Evolutionary conservation across 805 yeast genomes (phyloP).

Genomic region (Lachancea thermotolerans): DNA sequence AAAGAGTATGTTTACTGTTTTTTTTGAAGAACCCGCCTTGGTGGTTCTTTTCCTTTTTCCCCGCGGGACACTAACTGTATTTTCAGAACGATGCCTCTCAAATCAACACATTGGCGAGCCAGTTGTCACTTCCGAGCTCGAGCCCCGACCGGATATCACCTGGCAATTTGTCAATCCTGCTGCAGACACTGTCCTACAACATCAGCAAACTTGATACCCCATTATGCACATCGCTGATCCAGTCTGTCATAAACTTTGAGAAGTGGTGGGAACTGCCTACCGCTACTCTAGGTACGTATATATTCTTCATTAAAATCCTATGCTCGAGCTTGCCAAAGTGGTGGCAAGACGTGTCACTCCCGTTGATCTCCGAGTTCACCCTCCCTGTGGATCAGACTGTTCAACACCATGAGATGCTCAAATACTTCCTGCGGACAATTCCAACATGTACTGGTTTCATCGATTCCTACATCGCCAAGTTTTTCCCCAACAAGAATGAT

Average conservation of each 20-base stretch:
- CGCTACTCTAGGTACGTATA: conserved; percentile 46
- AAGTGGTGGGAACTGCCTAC: conserved; percentile 51
- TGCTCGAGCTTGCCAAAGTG: conserved; percentile 85
- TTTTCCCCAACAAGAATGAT: conserved; percentile 78
- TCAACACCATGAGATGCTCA: conserved; percentile 60
- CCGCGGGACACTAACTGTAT: conserved; percentile 20
- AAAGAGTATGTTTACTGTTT: conserved; percentile 38
- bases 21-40: conserved; percentile 1
- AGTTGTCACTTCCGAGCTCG: conserved; percentile 46
- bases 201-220: conserved; percentile 57
- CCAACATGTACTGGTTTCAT: conserved; percentile 76
- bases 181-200: conserved; percentile 55
- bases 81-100: conserved; percentile 43
- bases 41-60: conserved; percentile 3
- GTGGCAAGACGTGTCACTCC: conserved; percentile 74
- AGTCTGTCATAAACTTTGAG: conserved; percentile 51
- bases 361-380: conserved; percentile 58
- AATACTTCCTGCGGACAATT: conserved; percentile 57
- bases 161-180: conserved; percentile 46
- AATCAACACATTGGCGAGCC: conserved; percentile 52
- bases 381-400: conserved; percentile 27
- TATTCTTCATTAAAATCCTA: conserved; percentile 67
- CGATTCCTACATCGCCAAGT: conserved; percentile 47
- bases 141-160: conserved; percentile 50
- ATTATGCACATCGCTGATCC: conserved; percentile 45